A percentile compares a stretch with the other conserved stretches of the same genome.
Conservation (phyloP, 495 filamentous ascomycete genomes). For the Daldinia childiae region DNA sequence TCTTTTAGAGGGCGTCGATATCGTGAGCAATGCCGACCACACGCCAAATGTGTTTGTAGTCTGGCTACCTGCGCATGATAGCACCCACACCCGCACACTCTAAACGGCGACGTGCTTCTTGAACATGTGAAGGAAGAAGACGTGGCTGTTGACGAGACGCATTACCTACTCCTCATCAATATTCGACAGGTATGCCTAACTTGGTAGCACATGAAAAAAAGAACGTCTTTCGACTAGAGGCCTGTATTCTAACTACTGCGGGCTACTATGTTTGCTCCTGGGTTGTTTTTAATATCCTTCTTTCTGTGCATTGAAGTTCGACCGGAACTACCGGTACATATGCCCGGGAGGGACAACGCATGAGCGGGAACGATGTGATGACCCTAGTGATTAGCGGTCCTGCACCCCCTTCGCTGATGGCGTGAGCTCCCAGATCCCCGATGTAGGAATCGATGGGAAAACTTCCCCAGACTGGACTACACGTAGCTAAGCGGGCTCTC, state of each 20-base stretch:
- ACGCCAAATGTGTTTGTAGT: conserved; percentile 32
- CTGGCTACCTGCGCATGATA: conserved; percentile 16
- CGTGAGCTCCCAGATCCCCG: conserved; percentile 42
- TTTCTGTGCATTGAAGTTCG: conserved; percentile 34
- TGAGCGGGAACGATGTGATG: conserved; percentile 44
- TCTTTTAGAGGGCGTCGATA: conserved; percentile 20
- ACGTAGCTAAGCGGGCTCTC: conserved; percentile 42
- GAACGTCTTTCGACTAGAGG: conserved; percentile 1
- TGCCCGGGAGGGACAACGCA: conserved; percentile 44
- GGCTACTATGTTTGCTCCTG: conserved; percentile 27
- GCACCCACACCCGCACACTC: conserved; percentile 34
- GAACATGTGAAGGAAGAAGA: conserved; percentile 31
- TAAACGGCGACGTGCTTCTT: conserved; percentile 13
- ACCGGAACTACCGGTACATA: conserved; percentile 43
- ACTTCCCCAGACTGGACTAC: conserved; percentile 43
- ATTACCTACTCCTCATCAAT: conserved; percentile 31
- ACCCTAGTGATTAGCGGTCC: conserved; percentile 38
- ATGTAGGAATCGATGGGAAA: conserved; percentile 40
- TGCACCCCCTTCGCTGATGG: conserved; percentile 39
- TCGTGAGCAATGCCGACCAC: conserved; percentile 33
- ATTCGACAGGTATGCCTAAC: conserved; percentile 24
- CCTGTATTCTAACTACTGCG: conserved; percentile 8
- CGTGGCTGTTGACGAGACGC: conserved; percentile 37
- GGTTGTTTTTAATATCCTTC: conserved; percentile 19
- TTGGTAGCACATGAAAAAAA: conserved; percentile 13